A percentile compares a stretch with the other conserved stretches of the same genome.
Evolutionary conservation across 805 yeast genomes (phyloP).

Genomic region (Barnettozyma populi): DNA sequence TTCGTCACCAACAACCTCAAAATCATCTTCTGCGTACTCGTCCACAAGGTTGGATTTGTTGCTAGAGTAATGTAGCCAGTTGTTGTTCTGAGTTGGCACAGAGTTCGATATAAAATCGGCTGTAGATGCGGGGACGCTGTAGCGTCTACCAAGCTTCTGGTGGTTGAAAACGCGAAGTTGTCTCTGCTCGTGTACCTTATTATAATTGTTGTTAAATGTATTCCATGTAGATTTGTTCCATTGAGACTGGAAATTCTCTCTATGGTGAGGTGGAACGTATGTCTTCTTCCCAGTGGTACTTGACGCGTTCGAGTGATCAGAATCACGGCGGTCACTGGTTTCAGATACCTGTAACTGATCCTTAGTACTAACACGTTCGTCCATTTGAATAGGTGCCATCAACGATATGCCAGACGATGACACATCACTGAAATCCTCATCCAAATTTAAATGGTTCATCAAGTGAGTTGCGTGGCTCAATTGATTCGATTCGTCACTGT

Average conservation of each 20-base stretch:
- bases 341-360: not conserved
- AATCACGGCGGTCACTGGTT: constrained; percentile 5
- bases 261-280: constrained; percentile 52
- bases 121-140: constrained; percentile 11
- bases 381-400: constrained; percentile 5
- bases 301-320: constrained; percentile 9
- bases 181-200: constrained; percentile 4
- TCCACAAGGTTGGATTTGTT: constrained; percentile 7
- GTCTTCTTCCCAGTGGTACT: constrained; percentile 14
- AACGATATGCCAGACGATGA: constrained; percentile 15
- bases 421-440: constrained; percentile 18
- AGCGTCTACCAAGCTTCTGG: constrained; percentile 15
- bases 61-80: constrained; percentile 25
- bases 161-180: not conserved
- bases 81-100: constrained; percentile 30
- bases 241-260: constrained; percentile 30
- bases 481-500: not conserved
- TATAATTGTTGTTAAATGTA: constrained; percentile 2
- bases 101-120: constrained; percentile 28
- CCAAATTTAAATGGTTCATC: constrained; percentile 12
- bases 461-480: not conserved
- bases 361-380: not conserved
- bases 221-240: constrained; percentile 12
- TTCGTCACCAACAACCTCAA: constrained; percentile 11
- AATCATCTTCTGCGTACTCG: constrained; percentile 16